Base-by-base conservation (phyloP, 345 rosid species). In the Boechera retrofracta region DNA sequence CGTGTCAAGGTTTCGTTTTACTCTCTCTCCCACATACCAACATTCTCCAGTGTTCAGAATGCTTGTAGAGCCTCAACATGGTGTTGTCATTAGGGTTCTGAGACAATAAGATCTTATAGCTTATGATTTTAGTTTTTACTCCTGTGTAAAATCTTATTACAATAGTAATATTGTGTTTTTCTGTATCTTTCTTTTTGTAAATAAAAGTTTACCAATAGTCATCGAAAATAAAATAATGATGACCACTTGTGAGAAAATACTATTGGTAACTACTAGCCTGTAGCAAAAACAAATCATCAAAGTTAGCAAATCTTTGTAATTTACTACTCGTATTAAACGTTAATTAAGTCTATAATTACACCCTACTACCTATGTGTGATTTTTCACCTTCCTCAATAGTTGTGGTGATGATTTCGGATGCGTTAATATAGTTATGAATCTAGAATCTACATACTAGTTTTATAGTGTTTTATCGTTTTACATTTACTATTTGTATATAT, bases 11-110 rank as follows among this genome's bases (percentile, higher is more conserved):
- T 90, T 90, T 41, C 83, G 75, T 7, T 83, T 91, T 80, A 77
- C 89, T 62, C 72, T 91, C 4, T 87, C 97, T 21, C 87, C 94
- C 1, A 75, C 76, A 7, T 94, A 94, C 72, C 80, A 75, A 33
- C 96, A 90, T 64, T 84, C 91, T 35, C 95, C 98, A 1, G 80
- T 81, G 65, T 87, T 73, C 41, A 82, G 87, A 69, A 88, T 93
- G 94, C 83, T 90, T 28, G 89, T 90, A 6, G 90, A 85, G 70
- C 97, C 98, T 52, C 82, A 88, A 72, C 81, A 87, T 75, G 98
- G 96, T 38, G 86, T 90, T 38, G 67, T 75, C 56, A 84, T 90
- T 65, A 67, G 82, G 35, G 71, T 62, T 45, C 13, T 45, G 55
- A 35, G 2, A 58, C 44, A 59, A 0, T 78, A 72, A 78, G 47